phyloP scores from a whole-genome alignment of 257 asterid species.

The Solanum raphanifolium region DNA sequence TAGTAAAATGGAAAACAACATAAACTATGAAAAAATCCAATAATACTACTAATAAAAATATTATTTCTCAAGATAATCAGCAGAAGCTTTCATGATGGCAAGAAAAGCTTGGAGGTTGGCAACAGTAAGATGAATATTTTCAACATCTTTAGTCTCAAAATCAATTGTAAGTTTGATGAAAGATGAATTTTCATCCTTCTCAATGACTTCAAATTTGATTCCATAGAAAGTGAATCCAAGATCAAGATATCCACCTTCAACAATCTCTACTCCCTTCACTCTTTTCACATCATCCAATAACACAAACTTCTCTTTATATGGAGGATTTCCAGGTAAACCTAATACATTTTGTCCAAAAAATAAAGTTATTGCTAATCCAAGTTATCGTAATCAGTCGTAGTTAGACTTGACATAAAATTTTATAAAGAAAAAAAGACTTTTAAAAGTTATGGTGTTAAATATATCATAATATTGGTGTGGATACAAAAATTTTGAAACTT shows the following conservation, averaged over 20 bases:
- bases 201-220: not conserved
- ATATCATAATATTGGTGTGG: not conserved
- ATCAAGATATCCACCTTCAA: not conserved
- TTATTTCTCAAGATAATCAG: not conserved
- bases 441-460: not conserved
- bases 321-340: not conserved
- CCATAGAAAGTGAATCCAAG: not conserved
- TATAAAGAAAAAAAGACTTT: not conserved
- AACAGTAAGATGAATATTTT: not conserved
- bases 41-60: not conserved
- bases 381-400: not conserved
- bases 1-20: not conserved
- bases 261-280: not conserved
- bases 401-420: not conserved
- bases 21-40: not conserved
- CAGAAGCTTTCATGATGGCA: not conserved
- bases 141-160: not conserved
- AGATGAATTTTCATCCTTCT: not conserved
- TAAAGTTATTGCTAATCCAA: not conserved
- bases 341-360: not conserved
- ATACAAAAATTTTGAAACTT: fast-evolving
- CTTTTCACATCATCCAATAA: not conserved
- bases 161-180: not conserved
- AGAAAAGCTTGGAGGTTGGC: not conserved
- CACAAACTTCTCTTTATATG: not conserved